Conservation (phyloP, 768 basidiomycete genomes). For the Lentinula detonsa region DNA sequence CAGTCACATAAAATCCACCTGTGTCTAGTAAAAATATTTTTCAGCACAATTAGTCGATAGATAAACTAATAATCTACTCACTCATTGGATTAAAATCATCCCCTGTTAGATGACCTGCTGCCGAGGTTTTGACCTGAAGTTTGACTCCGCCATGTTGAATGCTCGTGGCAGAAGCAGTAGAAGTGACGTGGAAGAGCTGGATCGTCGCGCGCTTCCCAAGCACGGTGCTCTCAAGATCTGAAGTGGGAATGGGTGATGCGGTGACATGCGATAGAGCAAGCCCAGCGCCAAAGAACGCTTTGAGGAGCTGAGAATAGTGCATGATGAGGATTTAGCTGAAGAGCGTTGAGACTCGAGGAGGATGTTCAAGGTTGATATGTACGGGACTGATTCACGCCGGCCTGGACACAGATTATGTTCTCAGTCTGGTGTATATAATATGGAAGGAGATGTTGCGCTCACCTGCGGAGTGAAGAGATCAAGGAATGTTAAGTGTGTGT, state of each 20-base stretch:
- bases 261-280: background rate
- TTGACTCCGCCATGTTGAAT: background rate
- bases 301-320: background rate
- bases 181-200: background rate
- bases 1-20: background rate
- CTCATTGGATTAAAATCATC: background rate
- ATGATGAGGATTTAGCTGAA: background rate
- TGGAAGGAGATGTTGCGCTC: no score
- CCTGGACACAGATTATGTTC: no score
- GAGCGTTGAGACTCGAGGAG: background rate
- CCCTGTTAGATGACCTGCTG: background rate
- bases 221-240: background rate
- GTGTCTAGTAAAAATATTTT: background rate
- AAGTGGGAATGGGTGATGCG: background rate
- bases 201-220: background rate
- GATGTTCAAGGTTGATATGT: background rate
- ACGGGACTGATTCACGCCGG: background rate
- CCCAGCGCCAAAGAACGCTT: background rate
- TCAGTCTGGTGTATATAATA: no score
- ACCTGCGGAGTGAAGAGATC: no score
- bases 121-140: background rate
- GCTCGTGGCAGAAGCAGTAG: background rate
- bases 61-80: background rate
- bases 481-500: no score
- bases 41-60: background rate